phyloP scores from a whole-genome alignment of 306 rosid species.

The Prinsepia uniflora region DNA sequence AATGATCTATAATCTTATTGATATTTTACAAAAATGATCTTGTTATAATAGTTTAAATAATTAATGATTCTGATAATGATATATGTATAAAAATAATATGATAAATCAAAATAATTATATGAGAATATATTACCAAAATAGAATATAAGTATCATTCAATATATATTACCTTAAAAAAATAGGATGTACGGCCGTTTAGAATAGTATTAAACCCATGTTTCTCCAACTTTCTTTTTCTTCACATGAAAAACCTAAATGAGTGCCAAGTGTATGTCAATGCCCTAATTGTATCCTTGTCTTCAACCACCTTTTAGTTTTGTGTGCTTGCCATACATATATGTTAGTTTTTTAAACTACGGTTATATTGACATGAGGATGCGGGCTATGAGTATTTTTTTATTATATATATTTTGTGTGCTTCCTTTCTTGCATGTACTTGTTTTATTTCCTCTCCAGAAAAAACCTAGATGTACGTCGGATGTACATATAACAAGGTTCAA shows the following conservation, averaged over 20 bases:
- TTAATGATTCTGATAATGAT: too few relatives aligned
- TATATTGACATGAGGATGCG: constrained; percentile 9
- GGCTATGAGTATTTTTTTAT: too few relatives aligned
- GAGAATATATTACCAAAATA: too few relatives aligned
- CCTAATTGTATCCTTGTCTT: neutral
- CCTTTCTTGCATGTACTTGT: constrained; percentile 1
- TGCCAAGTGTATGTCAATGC: constrained; percentile 16
- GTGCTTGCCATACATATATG: too few relatives aligned
- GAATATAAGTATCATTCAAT: too few relatives aligned
- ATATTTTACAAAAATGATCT: too few relatives aligned
- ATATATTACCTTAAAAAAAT: neutral
- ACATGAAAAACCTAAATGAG: neutral
- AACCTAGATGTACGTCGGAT: too few relatives aligned
- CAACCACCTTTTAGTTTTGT: neutral
- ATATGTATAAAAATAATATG: too few relatives aligned
- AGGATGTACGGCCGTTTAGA: neutral
- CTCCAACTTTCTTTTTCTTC: constrained; percentile 1
- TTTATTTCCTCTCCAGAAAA: neutral
- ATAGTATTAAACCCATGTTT: neutral
- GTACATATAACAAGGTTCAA: too few relatives aligned
- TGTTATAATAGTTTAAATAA: too few relatives aligned
- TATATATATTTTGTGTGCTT: neutral
- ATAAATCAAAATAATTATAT: too few relatives aligned
- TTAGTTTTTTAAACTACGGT: neutral
- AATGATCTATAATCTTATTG: too few relatives aligned